Conservation (phyloP, 2,329 filamentous ascomycete species). For the Colletotrichum sp. region DNA sequence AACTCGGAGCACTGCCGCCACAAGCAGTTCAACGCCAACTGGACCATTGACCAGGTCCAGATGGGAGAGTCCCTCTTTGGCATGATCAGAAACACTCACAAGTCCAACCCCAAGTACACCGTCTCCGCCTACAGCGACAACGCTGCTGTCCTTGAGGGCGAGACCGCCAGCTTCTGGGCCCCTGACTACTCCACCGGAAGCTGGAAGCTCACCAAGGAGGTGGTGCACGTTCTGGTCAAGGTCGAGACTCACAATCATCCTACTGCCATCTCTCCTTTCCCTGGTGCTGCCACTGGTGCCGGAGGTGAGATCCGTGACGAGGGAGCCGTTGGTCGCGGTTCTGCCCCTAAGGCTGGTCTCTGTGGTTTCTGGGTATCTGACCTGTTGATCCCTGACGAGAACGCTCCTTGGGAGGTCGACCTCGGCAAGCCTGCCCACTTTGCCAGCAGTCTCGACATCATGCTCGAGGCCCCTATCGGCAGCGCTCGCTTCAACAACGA, state of each 20-base stretch:
- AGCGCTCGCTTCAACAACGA: constrained; percentile 98
- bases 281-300: constrained; percentile 92
- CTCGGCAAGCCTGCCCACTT: constrained; percentile 91
- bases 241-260: constrained; percentile 99
- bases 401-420: constrained; percentile 88
- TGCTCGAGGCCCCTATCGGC: constrained; percentile 96
- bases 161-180: constrained; percentile 77
- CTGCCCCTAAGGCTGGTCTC: constrained; percentile 89
- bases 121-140: constrained; percentile 98
- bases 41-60: constrained; percentile 87
- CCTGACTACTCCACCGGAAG: constrained; percentile 85
- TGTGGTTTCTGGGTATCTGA: constrained; percentile 96
- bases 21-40: constrained; percentile 96
- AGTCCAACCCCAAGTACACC: constrained; percentile 79
- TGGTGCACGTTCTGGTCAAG: constrained; percentile 87
- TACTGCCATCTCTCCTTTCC: constrained; percentile 90
- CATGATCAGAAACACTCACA: constrained; percentile 97
- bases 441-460: constrained; percentile 93
- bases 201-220: constrained; percentile 87
- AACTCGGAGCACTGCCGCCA: constrained; percentile 91
- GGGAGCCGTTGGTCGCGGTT: constrained; percentile 91
- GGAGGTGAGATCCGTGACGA: constrained; percentile 97
- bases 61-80: constrained; percentile 86
- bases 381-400: constrained; percentile 83
- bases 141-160: constrained; percentile 86